Evolutionary conservation across 306 rosid genomes (phyloP).

Genomic region (Lotus japonicus): DNA sequence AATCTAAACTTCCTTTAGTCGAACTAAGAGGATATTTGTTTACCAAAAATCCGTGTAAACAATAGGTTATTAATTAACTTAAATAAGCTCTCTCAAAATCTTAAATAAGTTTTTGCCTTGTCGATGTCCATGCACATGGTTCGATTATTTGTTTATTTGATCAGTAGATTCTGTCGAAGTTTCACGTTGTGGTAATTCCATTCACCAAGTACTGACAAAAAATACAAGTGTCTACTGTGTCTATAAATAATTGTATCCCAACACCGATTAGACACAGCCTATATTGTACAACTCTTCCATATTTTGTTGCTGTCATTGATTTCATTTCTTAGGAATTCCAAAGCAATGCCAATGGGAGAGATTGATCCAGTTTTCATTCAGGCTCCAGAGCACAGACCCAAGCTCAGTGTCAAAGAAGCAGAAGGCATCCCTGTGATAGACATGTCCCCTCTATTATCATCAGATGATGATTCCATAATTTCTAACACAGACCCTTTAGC

Average conservation of each 20-base stretch:
- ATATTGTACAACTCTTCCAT: not conserved
- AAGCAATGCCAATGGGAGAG: not conserved
- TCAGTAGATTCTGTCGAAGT: too few species aligned
- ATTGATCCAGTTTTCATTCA: slow-evolving; percentile 43
- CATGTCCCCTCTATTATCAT: not conserved
- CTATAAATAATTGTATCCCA: not conserved
- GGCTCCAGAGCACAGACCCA: slow-evolving; percentile 50
- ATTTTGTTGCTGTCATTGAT: not conserved
- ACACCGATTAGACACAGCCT: not conserved
- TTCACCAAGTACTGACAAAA: too few species aligned
- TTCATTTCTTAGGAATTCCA: not conserved
- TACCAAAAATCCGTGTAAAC: too few species aligned
- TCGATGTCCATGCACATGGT: too few species aligned
- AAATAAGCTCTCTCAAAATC: too few species aligned
- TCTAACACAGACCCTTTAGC: not conserved
- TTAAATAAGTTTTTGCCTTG: too few species aligned
- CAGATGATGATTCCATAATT: too few species aligned
- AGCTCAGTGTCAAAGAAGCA: slow-evolving; percentile 25
- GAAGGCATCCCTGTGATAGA: slow-evolving; percentile 43
- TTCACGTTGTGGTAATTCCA: too few species aligned
- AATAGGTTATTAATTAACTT: too few species aligned
- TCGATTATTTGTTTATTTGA: too few species aligned
- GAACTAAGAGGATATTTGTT: too few species aligned
- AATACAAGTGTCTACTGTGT: not conserved
- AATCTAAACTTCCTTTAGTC: too few species aligned